A percentile compares a stretch with the other conserved stretches of the same genome.
Conservation (phyloP, 441 rosid genomes). For the Bocquillonia castaneifolia region DNA sequence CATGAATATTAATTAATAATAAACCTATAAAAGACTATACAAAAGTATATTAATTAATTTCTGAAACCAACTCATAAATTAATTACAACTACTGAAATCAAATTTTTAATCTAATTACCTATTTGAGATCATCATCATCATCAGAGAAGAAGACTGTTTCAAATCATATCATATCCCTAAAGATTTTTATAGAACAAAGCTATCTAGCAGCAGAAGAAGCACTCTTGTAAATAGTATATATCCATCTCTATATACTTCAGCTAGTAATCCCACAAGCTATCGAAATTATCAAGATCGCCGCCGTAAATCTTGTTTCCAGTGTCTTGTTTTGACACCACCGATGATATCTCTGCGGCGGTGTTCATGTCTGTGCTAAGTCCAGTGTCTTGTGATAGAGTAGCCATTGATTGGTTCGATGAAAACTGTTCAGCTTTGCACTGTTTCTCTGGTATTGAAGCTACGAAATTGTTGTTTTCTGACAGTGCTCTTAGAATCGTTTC, state of each 20-base stretch:
- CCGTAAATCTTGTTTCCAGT: slow-evolving; percentile 31
- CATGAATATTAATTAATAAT: slow-evolving; percentile 12
- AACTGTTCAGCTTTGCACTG: slow-evolving; percentile 63
- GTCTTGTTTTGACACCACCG: slow-evolving; percentile 39
- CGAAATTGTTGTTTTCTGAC: slow-evolving; percentile 8
- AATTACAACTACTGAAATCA: slow-evolving; percentile 7
- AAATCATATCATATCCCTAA: slow-evolving; percentile 8
- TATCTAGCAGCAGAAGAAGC: neutral
- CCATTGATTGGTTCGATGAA: slow-evolving; percentile 55
- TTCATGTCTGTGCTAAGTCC: slow-evolving; percentile 74
- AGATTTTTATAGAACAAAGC: slow-evolving; percentile 5
- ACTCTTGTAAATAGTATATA: neutral
- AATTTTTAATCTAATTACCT: slow-evolving; percentile 21
- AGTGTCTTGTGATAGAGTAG: slow-evolving; percentile 75
- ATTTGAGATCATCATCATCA: neutral
- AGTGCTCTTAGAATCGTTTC: slow-evolving; percentile 25
- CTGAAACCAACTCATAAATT: slow-evolving; percentile 11
- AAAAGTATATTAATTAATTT: slow-evolving; percentile 12
- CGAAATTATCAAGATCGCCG: slow-evolving; percentile 46
- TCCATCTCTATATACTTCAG: neutral
- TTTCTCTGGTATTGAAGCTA: slow-evolving; percentile 9
- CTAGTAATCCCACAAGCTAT: slow-evolving; percentile 45
- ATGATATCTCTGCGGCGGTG: slow-evolving; percentile 58
- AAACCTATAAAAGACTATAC: slow-evolving; percentile 22
- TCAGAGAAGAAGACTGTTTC: slow-evolving; percentile 19